Evolutionary conservation across 2,329 filamentous ascomycete genomes (phyloP).

Genomic region (Alternaria triticina): DNA sequence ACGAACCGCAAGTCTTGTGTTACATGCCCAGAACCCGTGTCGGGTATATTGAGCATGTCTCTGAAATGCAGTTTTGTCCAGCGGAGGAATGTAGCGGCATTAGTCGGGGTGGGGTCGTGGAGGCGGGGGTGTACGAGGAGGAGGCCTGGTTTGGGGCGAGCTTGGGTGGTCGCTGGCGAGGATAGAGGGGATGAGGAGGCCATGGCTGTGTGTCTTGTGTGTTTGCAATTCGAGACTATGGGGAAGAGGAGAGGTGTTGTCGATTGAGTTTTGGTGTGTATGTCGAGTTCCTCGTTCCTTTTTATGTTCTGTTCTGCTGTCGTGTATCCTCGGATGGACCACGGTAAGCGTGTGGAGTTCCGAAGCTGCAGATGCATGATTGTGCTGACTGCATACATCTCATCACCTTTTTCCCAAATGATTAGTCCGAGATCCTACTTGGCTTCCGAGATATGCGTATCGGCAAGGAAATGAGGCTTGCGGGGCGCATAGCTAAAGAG

Average conservation of each 20-base stretch:
- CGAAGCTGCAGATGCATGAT: constrained; percentile 11
- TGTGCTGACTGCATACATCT: neutral
- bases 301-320: neutral
- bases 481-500: no score
- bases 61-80: constrained; percentile 30
- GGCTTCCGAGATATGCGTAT: neutral
- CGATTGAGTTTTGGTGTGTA: neutral
- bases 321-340: neutral
- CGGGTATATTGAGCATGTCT: constrained; percentile 19
- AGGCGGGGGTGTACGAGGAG: constrained; percentile 24
- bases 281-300: neutral
- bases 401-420: neutral
- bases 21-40: neutral
- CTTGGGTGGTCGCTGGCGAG: neutral
- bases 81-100: constrained; percentile 13
- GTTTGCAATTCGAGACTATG: neutral
- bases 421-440: neutral
- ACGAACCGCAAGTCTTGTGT: neutral
- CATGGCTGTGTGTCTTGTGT: neutral
- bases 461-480: no score
- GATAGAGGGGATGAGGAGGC: neutral
- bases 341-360: constrained; percentile 10
- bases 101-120: neutral
- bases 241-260: neutral
- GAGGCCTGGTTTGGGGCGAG: constrained; percentile 7